Evolutionary conservation across 2,329 filamentous ascomycete genomes (phyloP), one percentile per base, ranked within the genome.

Genomic region (Phyllosticta paracitricarpa): DNA sequence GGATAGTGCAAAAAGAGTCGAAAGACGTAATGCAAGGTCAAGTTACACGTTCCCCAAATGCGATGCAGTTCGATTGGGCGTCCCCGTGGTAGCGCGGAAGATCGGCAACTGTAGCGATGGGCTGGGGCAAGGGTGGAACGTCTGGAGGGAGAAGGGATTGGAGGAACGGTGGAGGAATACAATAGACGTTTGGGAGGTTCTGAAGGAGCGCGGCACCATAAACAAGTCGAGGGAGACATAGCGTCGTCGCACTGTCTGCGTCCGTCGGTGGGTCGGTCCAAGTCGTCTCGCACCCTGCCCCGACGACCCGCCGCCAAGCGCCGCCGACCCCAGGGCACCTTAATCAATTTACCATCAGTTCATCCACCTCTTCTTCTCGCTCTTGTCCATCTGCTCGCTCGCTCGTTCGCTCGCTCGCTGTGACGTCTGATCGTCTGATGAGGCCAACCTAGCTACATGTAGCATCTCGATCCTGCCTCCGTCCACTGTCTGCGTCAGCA

Each of bases 61-160:
- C 53, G 55, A 60, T 10, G 53, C 53, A 51, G 58, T 51, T 59
- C 52, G 33, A 40, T 40, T 53, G 53, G 28, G 52, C 33, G 58
- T 51, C 58, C 53, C 58, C 58, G 56, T 53, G 17, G 25, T 53
- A 40, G 58, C 56, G 54, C 59, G 59, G 59, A 61, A 54, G 59
- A 61, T 61, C 59, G 59, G 54, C 59, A 60, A n/a, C 51, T 10
- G 6, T 10, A n/a, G 24, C 19, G n/a, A 35, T 55, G 17, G 57
- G 51, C 48, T 26, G 48, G 33, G 58, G 14, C 14, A 10, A 2
- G 10, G 26, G 33, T 48, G 55, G 33, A 26, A 40, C 33, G 55
- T 22, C 33, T 40, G 33, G 33, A 17, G 14, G 33, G 33, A 40
- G 14, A 3, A 40, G 33, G 14, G 28, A 30, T 30, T 40, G 33